These are phyloP conservation scores for Porodaedalea pini DNA, from an alignment of 1,284 basidiomycete species.

Conservation along the genomic window DNA sequence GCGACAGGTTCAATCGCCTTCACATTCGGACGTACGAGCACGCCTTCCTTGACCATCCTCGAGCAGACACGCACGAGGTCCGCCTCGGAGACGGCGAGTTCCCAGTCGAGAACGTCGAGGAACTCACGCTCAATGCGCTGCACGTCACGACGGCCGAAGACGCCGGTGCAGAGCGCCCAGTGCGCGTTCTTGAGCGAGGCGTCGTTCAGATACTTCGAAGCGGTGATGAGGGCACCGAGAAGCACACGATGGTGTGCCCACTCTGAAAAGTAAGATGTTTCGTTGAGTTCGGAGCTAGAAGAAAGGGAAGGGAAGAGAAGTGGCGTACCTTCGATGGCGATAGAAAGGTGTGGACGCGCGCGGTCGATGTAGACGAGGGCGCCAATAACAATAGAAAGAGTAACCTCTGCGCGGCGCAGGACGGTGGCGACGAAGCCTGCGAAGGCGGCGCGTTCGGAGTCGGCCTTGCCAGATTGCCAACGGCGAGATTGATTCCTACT, in stretches of 20 bases:
- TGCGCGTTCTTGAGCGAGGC: slow-evolving; percentile 74
- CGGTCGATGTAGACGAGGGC: slow-evolving; percentile 68
- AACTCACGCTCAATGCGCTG: slow-evolving; percentile 76
- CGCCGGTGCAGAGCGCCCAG: slow-evolving; percentile 74
- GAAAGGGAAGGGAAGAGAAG: background rate
- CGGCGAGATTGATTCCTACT: slow-evolving; percentile 36
- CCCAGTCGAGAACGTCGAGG: slow-evolving; percentile 70
- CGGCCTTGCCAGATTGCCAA: slow-evolving; percentile 35
- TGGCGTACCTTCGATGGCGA: slow-evolving; percentile 49
- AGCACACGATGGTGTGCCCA: slow-evolving; percentile 79
- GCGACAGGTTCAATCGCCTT: background rate
- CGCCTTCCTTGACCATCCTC: slow-evolving; percentile 9
- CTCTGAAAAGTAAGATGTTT: slow-evolving; percentile 31
- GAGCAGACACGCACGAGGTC: slow-evolving; percentile 38
- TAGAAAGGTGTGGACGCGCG: slow-evolving; percentile 68
- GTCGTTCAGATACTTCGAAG: slow-evolving; percentile 74
- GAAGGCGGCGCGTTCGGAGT: slow-evolving; percentile 50
- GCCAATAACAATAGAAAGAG: slow-evolving; percentile 57
- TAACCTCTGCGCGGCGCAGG: slow-evolving; percentile 63
- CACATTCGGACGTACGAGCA: background rate
- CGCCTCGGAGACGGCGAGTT: slow-evolving; percentile 57
- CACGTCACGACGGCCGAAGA: slow-evolving; percentile 73
- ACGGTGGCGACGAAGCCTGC: slow-evolving; percentile 59
- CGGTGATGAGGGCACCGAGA: slow-evolving; percentile 66
- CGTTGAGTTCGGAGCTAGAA: background rate